Conservation (phyloP, 2,329 filamentous ascomycete species). For the Ophiostoma tasmaniense region DNA sequence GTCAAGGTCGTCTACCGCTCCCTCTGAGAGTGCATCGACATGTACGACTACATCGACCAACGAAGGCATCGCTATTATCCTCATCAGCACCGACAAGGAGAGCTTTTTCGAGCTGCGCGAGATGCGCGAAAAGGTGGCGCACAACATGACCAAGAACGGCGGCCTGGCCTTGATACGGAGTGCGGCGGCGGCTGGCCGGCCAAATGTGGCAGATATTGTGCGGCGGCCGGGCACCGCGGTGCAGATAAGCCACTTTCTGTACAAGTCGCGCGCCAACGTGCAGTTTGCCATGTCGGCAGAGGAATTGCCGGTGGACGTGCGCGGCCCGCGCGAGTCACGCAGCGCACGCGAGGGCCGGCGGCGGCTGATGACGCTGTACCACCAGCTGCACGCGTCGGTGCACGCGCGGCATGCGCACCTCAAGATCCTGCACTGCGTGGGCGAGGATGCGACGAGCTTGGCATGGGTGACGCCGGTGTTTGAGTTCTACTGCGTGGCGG, state of each 20-base stretch:
- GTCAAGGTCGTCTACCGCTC: conserved; percentile 15
- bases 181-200: conserved; percentile 63
- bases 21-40: conserved; percentile 32
- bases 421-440: conserved; percentile 75
- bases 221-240: conserved; percentile 49
- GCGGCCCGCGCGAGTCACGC: conserved; percentile 30
- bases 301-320: conserved; percentile 40
- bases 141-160: conserved; percentile 67
- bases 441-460: conserved; percentile 66
- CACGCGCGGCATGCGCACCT: conserved; percentile 77
- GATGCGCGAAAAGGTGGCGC: conserved; percentile 53
- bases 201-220: conserved; percentile 63
- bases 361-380: conserved; percentile 75
- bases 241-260: conserved; percentile 82
- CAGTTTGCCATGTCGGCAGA: conserved; percentile 89
- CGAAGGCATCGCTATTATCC: conserved; percentile 78
- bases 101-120: conserved; percentile 83
- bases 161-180: conserved; percentile 65
- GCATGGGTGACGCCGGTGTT: conserved; percentile 89
- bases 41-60: conserved; percentile 28
- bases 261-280: conserved; percentile 89
- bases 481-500: conserved; percentile 92
- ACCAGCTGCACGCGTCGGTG: conserved; percentile 73
- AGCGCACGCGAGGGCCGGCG: conserved; percentile 47
- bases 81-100: conserved; percentile 89